phyloP scores from a whole-genome alignment of 306 rosid genomes.

The Malus domestica region ASM211411v1 NC_041804.1:7957501-7958000 shows the following conservation, averaged over 20 bases:
- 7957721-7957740: slow-evolving; percentile 43
- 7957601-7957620: slow-evolving; percentile 8
- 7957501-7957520: slow-evolving; percentile 76
- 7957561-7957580: slow-evolving; percentile 55
- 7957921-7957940: background rate
- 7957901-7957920: background rate
- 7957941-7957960: background rate
- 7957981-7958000: too few species aligned
- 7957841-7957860: slow-evolving; percentile 49
- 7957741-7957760: slow-evolving; percentile 38
- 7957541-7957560: slow-evolving; percentile 92
- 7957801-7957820: slow-evolving; percentile 75
- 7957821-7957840: slow-evolving; percentile 81
- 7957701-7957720: slow-evolving; percentile 60
- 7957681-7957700: slow-evolving; percentile 7
- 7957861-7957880: slow-evolving; percentile 62
- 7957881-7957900: background rate
- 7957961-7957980: too few species aligned
- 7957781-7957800: slow-evolving; percentile 59
- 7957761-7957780: slow-evolving; percentile 33
- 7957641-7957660: background rate
- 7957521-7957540: slow-evolving; percentile 82
- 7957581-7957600: slow-evolving; percentile 21
- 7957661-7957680: slow-evolving; percentile 9
- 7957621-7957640: slow-evolving; percentile 14